A percentile compares a stretch with the other conserved stretches of the same genome.
phyloP scores from a whole-genome alignment of 2,329 filamentous ascomycete genomes.

The Ustulina deusta region DNA sequence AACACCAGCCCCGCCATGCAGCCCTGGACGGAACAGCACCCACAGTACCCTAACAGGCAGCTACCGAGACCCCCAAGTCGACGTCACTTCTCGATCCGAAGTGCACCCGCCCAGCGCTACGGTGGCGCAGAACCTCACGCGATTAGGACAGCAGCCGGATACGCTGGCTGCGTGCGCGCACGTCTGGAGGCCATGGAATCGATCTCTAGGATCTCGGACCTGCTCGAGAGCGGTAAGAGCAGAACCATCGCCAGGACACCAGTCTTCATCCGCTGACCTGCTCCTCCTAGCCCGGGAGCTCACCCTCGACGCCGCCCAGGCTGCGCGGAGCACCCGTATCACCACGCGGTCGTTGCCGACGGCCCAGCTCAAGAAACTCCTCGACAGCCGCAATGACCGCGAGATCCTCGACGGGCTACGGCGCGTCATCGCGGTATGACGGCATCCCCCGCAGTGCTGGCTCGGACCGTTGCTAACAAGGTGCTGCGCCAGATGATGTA shows the following conservation, averaged over 20 bases:
- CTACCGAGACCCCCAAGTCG: not conserved
- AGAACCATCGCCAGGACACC: conserved; percentile 21
- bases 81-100: conserved; percentile 28
- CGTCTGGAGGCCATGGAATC: conserved; percentile 79
- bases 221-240: conserved; percentile 89
- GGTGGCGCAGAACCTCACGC: conserved; percentile 21
- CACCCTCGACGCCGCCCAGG: conserved; percentile 95
- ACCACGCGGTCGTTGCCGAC: conserved; percentile 76
- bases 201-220: conserved; percentile 89
- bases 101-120: not conserved
- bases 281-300: conserved; percentile 83
- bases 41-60: not conserved
- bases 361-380: conserved; percentile 91
- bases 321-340: conserved; percentile 75
- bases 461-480: conserved; percentile 30
- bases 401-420: conserved; percentile 93
- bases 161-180: conserved; percentile 43
- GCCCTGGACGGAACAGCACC: conserved; percentile 7
- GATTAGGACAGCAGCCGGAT: conserved; percentile 44
- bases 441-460: conserved; percentile 20
- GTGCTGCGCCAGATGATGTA: conserved; percentile 84
- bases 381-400: conserved; percentile 92
- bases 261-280: conserved; percentile 28
- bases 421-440: conserved; percentile 82
- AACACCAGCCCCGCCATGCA: conserved; percentile 23